Evolutionary conservation across 1,139 yeast genomes (phyloP), one percentile per base, ranked within the genome.

Genomic region (Debaryomyces robertsiae): DNA sequence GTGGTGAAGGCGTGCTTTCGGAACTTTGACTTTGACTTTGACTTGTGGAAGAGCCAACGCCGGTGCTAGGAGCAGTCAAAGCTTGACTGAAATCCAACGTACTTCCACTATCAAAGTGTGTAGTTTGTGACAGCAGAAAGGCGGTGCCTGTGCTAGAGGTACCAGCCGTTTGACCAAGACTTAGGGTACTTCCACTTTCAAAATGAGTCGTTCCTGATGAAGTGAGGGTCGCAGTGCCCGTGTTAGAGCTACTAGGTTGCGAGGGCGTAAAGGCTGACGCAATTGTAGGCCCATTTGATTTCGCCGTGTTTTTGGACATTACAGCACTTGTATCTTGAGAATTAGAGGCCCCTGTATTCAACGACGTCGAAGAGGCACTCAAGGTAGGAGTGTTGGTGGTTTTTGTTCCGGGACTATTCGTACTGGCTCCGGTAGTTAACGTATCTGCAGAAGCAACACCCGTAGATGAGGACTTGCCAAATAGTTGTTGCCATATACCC

Each of bases 351-450:
- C 19, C 16, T 6, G 7, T 7, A 19, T 19, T 7, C 7, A 19
- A 19, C 7, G 22, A 19, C 7, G 22, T 19, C 7, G 22, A 7
- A 5, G 22, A 19, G 7, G 22, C 22, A 19, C 31, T 17, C 24
- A 16, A 19, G 16, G 35, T 27, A 19, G 22, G 7, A 19, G 22
- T 19, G 5, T 19, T 19, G 7, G 39, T 18, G 2, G 44, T 18
- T 6, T 41, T 6, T 32, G 33, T 19, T 3, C 30, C 44, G 6
- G 46, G 30, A 9, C 42, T 24, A 6, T 10, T 17, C n/a, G 30
- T 13, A 14, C 28, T 15, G 9, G 27, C 9, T 31, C 9, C 27
- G 3, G 34, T 3, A 9, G 16, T n/a, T 10, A 27, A 22, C 6
- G 6, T 17, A 11, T 10, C 27, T 10, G 13, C 18, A 10, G 30